phyloP scores from a whole-genome alignment of 768 basidiomycete genomes.

The Strobilomyces echinocephalus region DNA sequence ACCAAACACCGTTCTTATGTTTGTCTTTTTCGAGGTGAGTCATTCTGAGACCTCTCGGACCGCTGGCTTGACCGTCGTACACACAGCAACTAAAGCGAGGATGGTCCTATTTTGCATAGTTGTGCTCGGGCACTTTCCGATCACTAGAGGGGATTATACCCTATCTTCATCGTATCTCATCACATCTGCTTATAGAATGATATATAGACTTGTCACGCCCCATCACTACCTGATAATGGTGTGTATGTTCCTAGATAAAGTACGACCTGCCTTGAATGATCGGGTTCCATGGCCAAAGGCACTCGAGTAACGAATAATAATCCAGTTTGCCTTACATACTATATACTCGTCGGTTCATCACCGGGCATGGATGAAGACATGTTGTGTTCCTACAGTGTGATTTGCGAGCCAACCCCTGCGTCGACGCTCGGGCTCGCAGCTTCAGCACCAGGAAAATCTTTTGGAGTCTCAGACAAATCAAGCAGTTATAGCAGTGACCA shows the following conservation, averaged over 20 bases:
- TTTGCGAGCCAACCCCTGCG: too few relatives aligned
- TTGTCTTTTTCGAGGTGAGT: conserved; percentile 77
- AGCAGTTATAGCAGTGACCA: background rate
- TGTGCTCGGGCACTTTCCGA: background rate
- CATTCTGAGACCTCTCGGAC: background rate
- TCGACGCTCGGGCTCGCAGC: background rate
- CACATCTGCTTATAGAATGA: background rate
- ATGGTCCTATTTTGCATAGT: conserved; percentile 36
- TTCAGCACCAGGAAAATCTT: conserved; percentile 42
- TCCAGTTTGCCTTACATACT: too few relatives aligned
- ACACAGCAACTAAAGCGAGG: conserved; percentile 65
- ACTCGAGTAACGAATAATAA: background rate
- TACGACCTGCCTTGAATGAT: conserved; percentile 2
- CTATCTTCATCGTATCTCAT: background rate
- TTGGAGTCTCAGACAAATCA: background rate
- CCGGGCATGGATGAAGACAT: too few relatives aligned
- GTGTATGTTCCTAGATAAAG: conserved; percentile 10
- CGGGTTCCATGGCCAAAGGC: background rate
- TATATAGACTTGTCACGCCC: conserved; percentile 5
- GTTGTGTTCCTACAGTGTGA: background rate
- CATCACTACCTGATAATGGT: background rate
- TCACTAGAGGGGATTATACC: background rate
- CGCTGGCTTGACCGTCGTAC: conserved; percentile 4
- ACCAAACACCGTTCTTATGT: conserved; percentile 80
- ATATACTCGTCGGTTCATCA: background rate